These are phyloP conservation scores for Colletotrichum tanaceti DNA, from an alignment of 2,329 filamentous ascomycete genomes.

Conservation along the genomic window DNA sequence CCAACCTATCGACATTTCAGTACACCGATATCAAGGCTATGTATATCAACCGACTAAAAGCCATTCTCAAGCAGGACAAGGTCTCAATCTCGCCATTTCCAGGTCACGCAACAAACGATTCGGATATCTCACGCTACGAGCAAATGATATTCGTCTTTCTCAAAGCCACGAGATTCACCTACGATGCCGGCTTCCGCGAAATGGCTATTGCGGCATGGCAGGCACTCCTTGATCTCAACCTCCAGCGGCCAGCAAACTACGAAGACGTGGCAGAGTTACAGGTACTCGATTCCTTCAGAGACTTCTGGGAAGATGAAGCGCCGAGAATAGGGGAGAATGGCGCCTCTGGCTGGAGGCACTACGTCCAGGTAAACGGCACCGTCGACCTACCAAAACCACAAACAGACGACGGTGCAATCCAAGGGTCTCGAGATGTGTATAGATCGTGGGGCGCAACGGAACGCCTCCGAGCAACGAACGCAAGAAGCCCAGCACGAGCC, in stretches of 20 bases:
- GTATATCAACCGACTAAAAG: constrained; percentile 64
- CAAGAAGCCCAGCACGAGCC: constrained; percentile 75
- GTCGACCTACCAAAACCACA: constrained; percentile 57
- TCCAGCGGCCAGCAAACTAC: constrained; percentile 63
- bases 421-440: constrained; percentile 57
- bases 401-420: constrained; percentile 39
- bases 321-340: constrained; percentile 79
- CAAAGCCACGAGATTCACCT: constrained; percentile 77
- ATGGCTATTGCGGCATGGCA: constrained; percentile 86
- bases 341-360: constrained; percentile 77
- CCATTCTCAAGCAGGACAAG: constrained; percentile 15
- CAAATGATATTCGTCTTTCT: constrained; percentile 78
- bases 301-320: constrained; percentile 90
- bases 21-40: constrained; percentile 73
- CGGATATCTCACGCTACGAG: constrained; percentile 44
- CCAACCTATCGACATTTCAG: constrained; percentile 72
- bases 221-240: constrained; percentile 77
- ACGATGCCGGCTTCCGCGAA: constrained; percentile 83
- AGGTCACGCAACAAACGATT: not conserved
- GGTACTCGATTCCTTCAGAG: constrained; percentile 62
- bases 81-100: constrained; percentile 30
- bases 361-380: constrained; percentile 51
- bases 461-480: constrained; percentile 55
- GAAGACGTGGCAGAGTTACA: constrained; percentile 41
- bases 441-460: constrained; percentile 68